phyloP scores from a whole-genome alignment of 768 basidiomycete species.

The Agaricus sinodeliciosus region DNA sequence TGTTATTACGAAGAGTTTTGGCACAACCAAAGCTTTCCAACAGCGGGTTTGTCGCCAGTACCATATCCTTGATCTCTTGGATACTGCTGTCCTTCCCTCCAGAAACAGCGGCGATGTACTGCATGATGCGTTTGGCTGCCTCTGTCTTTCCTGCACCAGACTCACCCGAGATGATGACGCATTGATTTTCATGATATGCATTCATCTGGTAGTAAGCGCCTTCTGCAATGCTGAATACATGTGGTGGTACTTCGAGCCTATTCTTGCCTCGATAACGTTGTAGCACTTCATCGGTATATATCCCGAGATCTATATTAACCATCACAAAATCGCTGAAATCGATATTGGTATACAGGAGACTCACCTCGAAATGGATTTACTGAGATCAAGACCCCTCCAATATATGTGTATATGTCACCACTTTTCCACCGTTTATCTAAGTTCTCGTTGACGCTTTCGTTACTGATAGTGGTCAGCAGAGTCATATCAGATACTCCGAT shows the following conservation, averaged over 20 bases:
- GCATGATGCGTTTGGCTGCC: conserved; percentile 99
- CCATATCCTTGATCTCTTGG: conserved; percentile 99
- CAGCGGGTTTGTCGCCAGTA: conserved; percentile 94
- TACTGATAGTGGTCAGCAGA: conserved; percentile 90
- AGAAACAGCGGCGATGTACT: conserved; percentile 97
- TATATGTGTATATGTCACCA: conserved; percentile 97
- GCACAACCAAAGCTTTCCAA: conserved; percentile 98
- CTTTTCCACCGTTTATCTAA: conserved; percentile 94
- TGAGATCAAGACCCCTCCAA: conserved; percentile 97
- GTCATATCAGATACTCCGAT: conserved; percentile 99
- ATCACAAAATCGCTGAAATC: conserved; percentile 7
- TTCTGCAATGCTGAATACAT: conserved; percentile 97
- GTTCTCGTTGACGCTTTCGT: conserved; percentile 97
- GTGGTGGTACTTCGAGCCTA: conserved; percentile 93
- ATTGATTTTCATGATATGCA: conserved; percentile 98
- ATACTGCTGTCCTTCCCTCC: conserved; percentile 86
- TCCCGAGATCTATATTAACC: conserved; percentile 73
- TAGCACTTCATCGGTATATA: conserved; percentile 89
- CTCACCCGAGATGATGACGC: conserved; percentile 98
- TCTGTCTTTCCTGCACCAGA: conserved; percentile 99
- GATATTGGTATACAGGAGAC: neutral
- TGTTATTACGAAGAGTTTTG: conserved; percentile 97
- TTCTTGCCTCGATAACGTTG: conserved; percentile 93
- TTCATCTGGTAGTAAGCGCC: conserved; percentile 99
- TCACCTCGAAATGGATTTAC: conserved; percentile 95